Conservation (phyloP, 495 filamentous ascomycete genomes). For the Pseudotulostoma volvatum region DNA sequence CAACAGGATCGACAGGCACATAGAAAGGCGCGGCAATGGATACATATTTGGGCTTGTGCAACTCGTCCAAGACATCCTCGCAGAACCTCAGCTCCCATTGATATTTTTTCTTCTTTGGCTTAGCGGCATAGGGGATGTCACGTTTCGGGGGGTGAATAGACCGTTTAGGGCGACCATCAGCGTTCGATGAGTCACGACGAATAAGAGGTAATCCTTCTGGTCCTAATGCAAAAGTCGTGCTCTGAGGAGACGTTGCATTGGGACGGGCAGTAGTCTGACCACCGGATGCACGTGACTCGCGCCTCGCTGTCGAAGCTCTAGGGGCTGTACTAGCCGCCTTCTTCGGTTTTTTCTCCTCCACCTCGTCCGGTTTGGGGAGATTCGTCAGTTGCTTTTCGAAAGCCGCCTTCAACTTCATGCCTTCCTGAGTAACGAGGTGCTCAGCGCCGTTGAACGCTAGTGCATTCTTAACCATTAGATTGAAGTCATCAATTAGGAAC, state of each 20-base stretch:
- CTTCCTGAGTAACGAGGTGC: conserved; percentile 52
- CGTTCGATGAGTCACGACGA: conserved; percentile 66
- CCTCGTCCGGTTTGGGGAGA: conserved; percentile 33
- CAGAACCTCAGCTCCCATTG: conserved; percentile 82
- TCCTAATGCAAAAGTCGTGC: conserved; percentile 61
- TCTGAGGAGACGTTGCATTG: conserved; percentile 33
- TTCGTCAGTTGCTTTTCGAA: conserved; percentile 43
- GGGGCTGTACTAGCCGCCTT: conserved; percentile 25
- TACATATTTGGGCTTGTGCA: conserved; percentile 57
- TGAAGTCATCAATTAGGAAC: conserved; percentile 53
- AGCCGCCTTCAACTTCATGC: conserved; percentile 39
- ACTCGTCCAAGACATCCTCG: conserved; percentile 60
- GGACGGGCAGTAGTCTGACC: conserved; percentile 16
- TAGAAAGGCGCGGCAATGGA: conserved; percentile 53
- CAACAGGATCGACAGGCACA: conserved; percentile 78
- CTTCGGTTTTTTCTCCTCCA: conserved; percentile 45
- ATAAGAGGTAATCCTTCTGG: conserved; percentile 82
- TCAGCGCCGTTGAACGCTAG: conserved; percentile 63
- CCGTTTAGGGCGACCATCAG: conserved; percentile 71
- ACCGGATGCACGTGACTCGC: conserved; percentile 34
- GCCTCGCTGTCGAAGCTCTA: conserved; percentile 34
- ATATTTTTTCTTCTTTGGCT: conserved; percentile 84
- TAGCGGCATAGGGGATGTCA: conserved; percentile 69
- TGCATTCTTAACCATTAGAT: conserved; percentile 60
- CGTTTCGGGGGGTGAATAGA: conserved; percentile 87